phyloP scores from a whole-genome alignment of 106 monocot genomes.

The Narthecium ossifragum region DNA sequence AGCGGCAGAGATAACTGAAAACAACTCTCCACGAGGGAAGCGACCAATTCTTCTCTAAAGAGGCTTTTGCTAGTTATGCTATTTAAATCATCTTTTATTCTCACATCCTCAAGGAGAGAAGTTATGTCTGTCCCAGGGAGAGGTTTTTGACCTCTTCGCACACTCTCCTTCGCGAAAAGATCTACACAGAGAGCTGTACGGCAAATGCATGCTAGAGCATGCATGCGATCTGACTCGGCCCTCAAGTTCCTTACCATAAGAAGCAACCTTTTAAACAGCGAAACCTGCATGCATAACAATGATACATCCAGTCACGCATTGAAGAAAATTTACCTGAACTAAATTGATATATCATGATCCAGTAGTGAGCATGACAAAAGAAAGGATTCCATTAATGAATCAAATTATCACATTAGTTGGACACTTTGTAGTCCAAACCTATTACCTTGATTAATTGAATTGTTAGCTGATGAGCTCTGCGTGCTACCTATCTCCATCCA shows the following conservation, averaged over 20 bases:
- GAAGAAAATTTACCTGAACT: too few relatives aligned
- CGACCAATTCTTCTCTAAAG: constrained; percentile 95
- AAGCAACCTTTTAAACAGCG: constrained; percentile 90
- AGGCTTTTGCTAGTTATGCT: constrained; percentile 85
- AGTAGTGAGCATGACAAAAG: too few relatives aligned
- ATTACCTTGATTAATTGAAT: too few relatives aligned
- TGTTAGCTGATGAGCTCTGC: too few relatives aligned
- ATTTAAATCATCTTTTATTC: constrained; percentile 91
- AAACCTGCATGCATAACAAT: constrained; percentile 54
- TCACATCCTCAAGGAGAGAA: constrained; percentile 89
- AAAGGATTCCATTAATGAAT: too few relatives aligned
- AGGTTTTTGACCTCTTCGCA: constrained; percentile 93
- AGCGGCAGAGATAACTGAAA: constrained; percentile 95
- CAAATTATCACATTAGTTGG: too few relatives aligned
- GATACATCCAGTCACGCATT: too few relatives aligned
- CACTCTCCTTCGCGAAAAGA: constrained; percentile 99
- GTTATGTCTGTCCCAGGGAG: constrained; percentile 95
- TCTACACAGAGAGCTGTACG: constrained; percentile 98
- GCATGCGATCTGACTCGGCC: constrained; percentile 98
- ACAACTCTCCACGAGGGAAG: constrained; percentile 97
- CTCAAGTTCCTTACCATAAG: constrained; percentile 94
- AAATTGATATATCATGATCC: too few relatives aligned
- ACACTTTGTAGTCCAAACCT: too few relatives aligned
- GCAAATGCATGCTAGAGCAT: constrained; percentile 96
- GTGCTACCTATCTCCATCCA: too few relatives aligned